phyloP scores from a whole-genome alignment of 306 rosid genomes.

The Pterocarpus macrocarpus region DNA sequence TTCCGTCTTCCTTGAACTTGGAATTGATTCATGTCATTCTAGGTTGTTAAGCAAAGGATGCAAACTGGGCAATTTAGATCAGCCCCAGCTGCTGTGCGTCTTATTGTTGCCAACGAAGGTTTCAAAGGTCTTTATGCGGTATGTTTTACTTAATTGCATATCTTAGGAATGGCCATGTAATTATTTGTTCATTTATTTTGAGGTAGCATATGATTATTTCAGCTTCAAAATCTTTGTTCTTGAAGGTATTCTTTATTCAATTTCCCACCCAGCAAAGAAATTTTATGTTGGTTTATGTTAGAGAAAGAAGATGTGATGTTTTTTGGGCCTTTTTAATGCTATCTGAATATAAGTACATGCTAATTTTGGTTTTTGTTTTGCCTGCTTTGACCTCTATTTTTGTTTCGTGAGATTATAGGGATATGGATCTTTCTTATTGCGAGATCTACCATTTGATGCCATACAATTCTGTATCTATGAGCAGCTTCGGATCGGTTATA shows the following conservation, averaged over 20 bases:
- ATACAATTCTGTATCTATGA: slow-evolving; percentile 81
- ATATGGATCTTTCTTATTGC: slow-evolving; percentile 77
- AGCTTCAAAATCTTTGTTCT: slow-evolving; percentile 26
- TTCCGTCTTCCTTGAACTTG: slow-evolving; percentile 37
- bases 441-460: slow-evolving; percentile 92
- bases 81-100: slow-evolving; percentile 59
- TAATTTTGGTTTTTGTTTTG: slow-evolving; percentile 18
- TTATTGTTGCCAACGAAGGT: slow-evolving; percentile 60
- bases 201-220: slow-evolving; percentile 6
- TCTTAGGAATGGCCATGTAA: slow-evolving; percentile 24
- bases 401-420: slow-evolving; percentile 61
- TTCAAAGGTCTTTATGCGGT: slow-evolving; percentile 83
- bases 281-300: slow-evolving; percentile 20
- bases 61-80: slow-evolving; percentile 61
- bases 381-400: slow-evolving; percentile 27
- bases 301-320: background rate
- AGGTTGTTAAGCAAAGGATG: slow-evolving; percentile 77
- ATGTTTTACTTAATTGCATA: slow-evolving; percentile 38
- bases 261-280: slow-evolving; percentile 11
- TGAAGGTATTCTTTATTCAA: slow-evolving; percentile 16
- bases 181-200: background rate
- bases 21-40: slow-evolving; percentile 41
- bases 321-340: background rate
- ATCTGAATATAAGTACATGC: slow-evolving; percentile 16
- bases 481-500: slow-evolving; percentile 83